Conservation (phyloP, 2,329 filamentous ascomycete species). For the Trichoderma sp. region DNA sequence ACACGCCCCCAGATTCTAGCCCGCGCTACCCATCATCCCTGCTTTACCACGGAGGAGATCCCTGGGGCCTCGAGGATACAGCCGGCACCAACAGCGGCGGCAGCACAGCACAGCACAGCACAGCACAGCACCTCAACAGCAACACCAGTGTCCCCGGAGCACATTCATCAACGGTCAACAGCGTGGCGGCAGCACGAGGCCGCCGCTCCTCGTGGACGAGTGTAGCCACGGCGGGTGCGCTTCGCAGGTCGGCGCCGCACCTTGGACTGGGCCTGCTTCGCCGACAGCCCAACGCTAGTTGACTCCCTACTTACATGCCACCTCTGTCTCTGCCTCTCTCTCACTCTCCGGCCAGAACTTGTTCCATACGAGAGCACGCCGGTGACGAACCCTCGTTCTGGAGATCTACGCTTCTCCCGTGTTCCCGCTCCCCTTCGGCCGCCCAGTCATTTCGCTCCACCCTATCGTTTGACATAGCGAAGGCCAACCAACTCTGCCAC, state of each 20-base stretch:
- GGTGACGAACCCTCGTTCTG: conserved; percentile 27
- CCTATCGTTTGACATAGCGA: conserved; percentile 35
- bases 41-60: conserved; percentile 25
- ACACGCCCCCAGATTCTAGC: conserved; percentile 33
- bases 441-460: conserved; percentile 33
- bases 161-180: conserved; percentile 18
- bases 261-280: conserved; percentile 21
- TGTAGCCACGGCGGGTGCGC: conserved; percentile 15
- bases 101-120: background rate
- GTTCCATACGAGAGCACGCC: conserved; percentile 1
- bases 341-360: conserved; percentile 29
- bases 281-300: conserved; percentile 28
- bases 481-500: conserved; percentile 36
- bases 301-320: conserved; percentile 35
- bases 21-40: conserved; percentile 34
- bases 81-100: conserved; percentile 15
- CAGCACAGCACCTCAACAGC: conserved; percentile 3
- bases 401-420: conserved; percentile 33
- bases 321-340: conserved; percentile 34
- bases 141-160: conserved; percentile 20
- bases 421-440: conserved; percentile 31
- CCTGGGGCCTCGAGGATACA: conserved; percentile 3
- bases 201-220: conserved; percentile 20
- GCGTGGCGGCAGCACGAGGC: conserved; percentile 22
- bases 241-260: conserved; percentile 24